A percentile compares a stretch with the other conserved stretches of the same genome.
Conservation (phyloP, 495 filamentous ascomycete genomes). For the Lasiosphaeriaceae sp. region DNA sequence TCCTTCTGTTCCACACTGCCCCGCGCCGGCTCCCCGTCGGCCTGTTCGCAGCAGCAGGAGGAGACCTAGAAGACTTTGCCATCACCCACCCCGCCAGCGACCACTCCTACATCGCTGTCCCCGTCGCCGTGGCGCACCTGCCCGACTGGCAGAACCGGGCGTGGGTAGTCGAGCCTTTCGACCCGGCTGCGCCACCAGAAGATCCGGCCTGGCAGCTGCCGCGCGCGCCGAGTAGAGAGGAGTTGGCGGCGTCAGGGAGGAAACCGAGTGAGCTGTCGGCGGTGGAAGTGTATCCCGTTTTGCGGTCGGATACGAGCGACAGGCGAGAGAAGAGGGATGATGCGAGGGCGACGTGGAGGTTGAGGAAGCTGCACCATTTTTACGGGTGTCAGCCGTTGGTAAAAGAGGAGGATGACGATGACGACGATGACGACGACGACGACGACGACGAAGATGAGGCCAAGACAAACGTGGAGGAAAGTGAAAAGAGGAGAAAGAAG, state of each 20-base stretch:
- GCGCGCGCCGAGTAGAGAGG: background rate
- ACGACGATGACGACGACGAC: background rate
- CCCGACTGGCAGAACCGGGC: constrained; percentile 9
- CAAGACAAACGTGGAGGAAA: too few relatives aligned
- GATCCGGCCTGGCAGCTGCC: background rate
- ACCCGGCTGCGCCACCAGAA: constrained; percentile 8
- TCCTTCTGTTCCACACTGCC: constrained; percentile 1
- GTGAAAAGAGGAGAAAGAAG: too few relatives aligned
- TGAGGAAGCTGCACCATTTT: constrained; percentile 7
- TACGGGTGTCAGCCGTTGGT: constrained; percentile 6
- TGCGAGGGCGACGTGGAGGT: constrained; percentile 6
- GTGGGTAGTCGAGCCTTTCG: constrained; percentile 24
- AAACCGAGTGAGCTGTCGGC: background rate
- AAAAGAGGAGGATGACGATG: background rate
- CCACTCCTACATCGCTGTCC: constrained; percentile 16
- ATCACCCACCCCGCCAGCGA: constrained; percentile 7
- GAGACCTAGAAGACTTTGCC: background rate
- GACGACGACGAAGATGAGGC: background rate
- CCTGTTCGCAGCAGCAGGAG: background rate
- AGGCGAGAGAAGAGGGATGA: constrained; percentile 5
- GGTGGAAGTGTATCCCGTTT: constrained; percentile 15
- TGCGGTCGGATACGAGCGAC: constrained; percentile 13
- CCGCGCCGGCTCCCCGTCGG: constrained; percentile 7
- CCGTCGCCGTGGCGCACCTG: constrained; percentile 9
- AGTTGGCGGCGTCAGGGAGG: background rate